These are phyloP conservation scores for Monosporascus sp. DNA, from an alignment of 2,329 filamentous ascomycete genomes.

Conservation along the genomic window DNA sequence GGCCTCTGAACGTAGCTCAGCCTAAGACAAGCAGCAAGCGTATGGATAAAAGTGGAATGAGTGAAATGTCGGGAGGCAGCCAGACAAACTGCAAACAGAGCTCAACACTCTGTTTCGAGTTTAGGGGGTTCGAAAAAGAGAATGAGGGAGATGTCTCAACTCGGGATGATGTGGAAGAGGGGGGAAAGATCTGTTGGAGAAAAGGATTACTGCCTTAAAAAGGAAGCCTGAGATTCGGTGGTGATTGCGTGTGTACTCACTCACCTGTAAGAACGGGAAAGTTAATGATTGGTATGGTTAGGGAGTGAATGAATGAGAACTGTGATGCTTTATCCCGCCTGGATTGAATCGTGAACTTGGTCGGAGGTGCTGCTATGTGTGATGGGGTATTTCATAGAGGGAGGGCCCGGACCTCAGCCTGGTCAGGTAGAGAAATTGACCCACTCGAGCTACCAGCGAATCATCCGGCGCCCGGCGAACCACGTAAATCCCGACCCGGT, in stretches of 20 bases:
- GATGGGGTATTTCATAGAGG: no score
- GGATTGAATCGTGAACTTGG: background rate
- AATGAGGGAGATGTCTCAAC: background rate
- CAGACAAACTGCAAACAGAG: background rate
- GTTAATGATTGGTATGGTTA: background rate
- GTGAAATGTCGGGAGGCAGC: background rate
- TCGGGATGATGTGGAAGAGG: background rate
- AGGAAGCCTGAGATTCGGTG: background rate
- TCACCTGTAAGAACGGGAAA: background rate
- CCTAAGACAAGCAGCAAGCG: background rate
- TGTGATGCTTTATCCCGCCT: background rate
- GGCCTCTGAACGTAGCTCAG: slow-evolving; percentile 2
- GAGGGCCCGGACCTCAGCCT: no score
- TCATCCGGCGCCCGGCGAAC: no score
- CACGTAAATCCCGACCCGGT: no score
- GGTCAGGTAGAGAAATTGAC: no score
- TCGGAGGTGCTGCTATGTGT: no score
- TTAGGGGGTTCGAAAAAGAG: background rate
- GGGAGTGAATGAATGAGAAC: background rate
- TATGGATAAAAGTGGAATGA: background rate
- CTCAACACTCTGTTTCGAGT: background rate
- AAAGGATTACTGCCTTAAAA: background rate
- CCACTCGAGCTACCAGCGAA: no score
- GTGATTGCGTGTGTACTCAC: no score
- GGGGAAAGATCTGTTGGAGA: background rate